These are phyloP conservation scores for Cyclostephanos tholiformis DNA, from an alignment of 108 stramenopile species.

Conservation along the genomic window DNA sequence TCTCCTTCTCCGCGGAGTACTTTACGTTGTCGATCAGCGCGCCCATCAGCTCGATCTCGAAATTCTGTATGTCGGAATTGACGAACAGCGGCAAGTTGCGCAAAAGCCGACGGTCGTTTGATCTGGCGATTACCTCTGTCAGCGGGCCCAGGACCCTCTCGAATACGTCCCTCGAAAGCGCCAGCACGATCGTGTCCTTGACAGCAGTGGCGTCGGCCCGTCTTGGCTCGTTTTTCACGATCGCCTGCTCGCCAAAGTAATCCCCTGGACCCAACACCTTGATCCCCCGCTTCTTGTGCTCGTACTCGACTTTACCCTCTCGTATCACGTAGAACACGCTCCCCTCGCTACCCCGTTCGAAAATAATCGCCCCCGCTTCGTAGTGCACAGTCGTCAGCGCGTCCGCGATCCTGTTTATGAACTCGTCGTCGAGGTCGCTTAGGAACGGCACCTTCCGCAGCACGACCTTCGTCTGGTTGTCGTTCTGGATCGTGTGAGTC, in stretches of 20 bases:
- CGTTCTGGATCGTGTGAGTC: conserved; percentile 52
- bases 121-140: conserved; percentile 53
- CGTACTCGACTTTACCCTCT: conserved; percentile 61
- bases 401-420: conserved; percentile 56
- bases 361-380: conserved; percentile 66
- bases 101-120: conserved; percentile 54
- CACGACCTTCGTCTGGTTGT: conserved; percentile 66
- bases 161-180: conserved; percentile 56
- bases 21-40: conserved; percentile 58
- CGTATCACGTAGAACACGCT: conserved; percentile 81
- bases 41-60: conserved; percentile 64
- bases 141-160: conserved; percentile 60
- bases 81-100: conserved; percentile 74
- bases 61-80: conserved; percentile 59
- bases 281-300: conserved; percentile 49
- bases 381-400: conserved; percentile 52
- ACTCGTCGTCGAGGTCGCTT: conserved; percentile 48
- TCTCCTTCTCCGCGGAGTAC: conserved; percentile 43
- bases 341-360: conserved; percentile 49
- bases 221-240: conserved; percentile 53
- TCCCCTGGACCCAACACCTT: conserved; percentile 51
- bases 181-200: conserved; percentile 44
- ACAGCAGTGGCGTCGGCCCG: conserved; percentile 19
- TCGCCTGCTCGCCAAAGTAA: conserved; percentile 62
- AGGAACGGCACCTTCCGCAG: conserved; percentile 74